Evolutionary conservation across 768 basidiomycete genomes (phyloP).

Genomic region (Pleurotus tuoliensis): DNA sequence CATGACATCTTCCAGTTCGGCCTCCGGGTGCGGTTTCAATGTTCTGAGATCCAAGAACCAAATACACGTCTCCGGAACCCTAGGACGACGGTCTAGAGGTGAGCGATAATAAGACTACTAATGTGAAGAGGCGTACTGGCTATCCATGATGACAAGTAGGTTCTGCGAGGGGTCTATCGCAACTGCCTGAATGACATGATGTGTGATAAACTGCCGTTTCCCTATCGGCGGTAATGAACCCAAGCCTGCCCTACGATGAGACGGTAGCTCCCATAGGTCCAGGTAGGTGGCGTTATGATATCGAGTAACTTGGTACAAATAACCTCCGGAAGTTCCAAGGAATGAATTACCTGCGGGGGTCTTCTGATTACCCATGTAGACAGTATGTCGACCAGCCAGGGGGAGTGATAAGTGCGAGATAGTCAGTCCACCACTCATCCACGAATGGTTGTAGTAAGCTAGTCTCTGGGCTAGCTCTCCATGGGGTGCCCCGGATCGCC

Average conservation of each 20-base stretch:
- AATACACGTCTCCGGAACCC: not conserved
- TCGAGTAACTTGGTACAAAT: conserved; percentile 2
- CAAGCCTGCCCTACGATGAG: not conserved
- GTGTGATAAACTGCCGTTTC: not conserved
- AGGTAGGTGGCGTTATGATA: not conserved
- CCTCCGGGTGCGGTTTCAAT: conserved; percentile 5
- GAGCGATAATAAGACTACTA: not conserved
- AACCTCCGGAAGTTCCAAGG: conserved; percentile 2
- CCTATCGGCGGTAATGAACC: not conserved
- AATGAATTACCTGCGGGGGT: conserved; percentile 2
- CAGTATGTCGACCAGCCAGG: not conserved
- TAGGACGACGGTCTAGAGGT: not conserved
- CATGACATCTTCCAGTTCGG: conserved; percentile 5
- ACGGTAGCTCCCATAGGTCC: conserved; percentile 4
- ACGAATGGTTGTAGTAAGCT: not conserved
- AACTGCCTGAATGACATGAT: conserved; percentile 1
- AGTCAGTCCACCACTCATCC: conserved; percentile 6
- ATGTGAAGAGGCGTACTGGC: not conserved
- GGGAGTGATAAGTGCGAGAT: not conserved
- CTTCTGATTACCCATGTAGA: not conserved
- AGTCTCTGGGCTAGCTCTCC: conserved; percentile 3
- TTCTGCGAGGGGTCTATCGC: conserved; percentile 3
- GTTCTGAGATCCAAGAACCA: conserved; percentile 4
- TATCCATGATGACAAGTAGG: conserved; percentile 1
- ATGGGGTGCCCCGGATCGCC: not conserved